Conservation (phyloP, 2,329 filamentous ascomycete species). For the Alternaria infectoria region DNA sequence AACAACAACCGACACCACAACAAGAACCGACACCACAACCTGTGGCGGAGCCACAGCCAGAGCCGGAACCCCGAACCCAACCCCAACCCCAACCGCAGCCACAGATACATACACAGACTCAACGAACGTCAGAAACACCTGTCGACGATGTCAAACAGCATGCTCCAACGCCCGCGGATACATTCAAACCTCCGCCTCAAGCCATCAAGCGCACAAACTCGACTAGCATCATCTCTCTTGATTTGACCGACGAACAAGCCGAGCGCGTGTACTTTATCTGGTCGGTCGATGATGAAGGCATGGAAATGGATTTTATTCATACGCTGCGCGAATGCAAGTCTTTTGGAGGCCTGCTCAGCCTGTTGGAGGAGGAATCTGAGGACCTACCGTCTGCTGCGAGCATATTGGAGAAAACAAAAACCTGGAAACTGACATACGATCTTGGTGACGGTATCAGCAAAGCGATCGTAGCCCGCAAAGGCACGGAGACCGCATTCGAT, state of each 20-base stretch:
- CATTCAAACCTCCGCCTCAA: neutral
- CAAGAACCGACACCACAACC: neutral
- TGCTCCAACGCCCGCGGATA: neutral
- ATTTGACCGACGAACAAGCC: slow-evolving; percentile 15
- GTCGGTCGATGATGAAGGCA: slow-evolving; percentile 8
- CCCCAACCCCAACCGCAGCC: neutral
- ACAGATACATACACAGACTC: neutral
- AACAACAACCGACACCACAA: neutral
- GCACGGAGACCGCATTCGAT: slow-evolving; percentile 14
- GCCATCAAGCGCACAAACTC: neutral
- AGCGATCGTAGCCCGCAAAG: slow-evolving; percentile 7
- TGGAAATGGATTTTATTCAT: slow-evolving; percentile 10
- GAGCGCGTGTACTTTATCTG: slow-evolving; percentile 11
- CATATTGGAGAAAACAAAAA: slow-evolving; percentile 6
- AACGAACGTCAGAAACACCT: neutral
- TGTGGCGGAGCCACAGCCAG: neutral
- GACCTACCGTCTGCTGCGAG: slow-evolving; percentile 1
- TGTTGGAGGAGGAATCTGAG: slow-evolving; percentile 5
- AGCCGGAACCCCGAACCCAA: neutral
- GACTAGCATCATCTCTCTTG: neutral
- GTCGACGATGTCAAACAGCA: neutral
- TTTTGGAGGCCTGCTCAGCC: slow-evolving; percentile 7
- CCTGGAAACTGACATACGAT: slow-evolving; percentile 17
- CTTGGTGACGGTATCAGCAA: slow-evolving; percentile 7
- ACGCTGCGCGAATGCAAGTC: slow-evolving; percentile 12